Base-by-base conservation (phyloP, 2,329 filamentous ascomycete genomes). In the Penicillium brasilianum region DNA sequence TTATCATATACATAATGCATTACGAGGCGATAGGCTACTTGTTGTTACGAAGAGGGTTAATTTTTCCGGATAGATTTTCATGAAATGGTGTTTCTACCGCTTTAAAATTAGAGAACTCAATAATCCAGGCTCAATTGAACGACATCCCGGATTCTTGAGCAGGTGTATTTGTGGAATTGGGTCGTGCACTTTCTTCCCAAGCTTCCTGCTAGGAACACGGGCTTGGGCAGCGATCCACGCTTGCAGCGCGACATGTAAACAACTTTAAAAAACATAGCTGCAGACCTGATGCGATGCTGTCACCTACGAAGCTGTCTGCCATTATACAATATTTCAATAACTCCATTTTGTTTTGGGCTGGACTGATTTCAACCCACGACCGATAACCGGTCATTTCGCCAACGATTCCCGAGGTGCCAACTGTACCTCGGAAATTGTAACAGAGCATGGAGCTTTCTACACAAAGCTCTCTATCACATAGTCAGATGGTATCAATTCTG, bases 401-500 rank as follows among this genome's bases (percentile, higher is more conserved):
- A 63, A 65, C 53, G 22, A 72, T 71, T 36, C 72, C 73, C 25
- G 55, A 59, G 41, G 63, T 71, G 2, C 72, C 70, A 16, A 41
- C 36, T 30, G 41, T 64, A 30, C 67, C 66, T 18, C 50, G 66
- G 59, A 67, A 50, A 63, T 43, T 54, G 28, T 51, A 59, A 44
- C 46, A 64, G 61, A 62, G 58, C 68, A 34, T 76, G 69, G 67
- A 75, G 67, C 3, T 22, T 73, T 14, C 20, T 77, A n/a, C 74
- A 77, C 64, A 63, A 55, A 37, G 30, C 52, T 4, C 59, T 79
- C 11, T 67, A 59, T 57, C 48, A 61, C 20, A 71, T 78, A 34
- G 78, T 75, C 1, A 8, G 55, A 43, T 65, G 65, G 53, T 79
- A 77, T 57, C 76, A 71, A 53, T 60, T 25, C 36, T 76, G 68